Conservation (phyloP, 345 rosid genomes). For the Heritiera littoralis region DNA sequence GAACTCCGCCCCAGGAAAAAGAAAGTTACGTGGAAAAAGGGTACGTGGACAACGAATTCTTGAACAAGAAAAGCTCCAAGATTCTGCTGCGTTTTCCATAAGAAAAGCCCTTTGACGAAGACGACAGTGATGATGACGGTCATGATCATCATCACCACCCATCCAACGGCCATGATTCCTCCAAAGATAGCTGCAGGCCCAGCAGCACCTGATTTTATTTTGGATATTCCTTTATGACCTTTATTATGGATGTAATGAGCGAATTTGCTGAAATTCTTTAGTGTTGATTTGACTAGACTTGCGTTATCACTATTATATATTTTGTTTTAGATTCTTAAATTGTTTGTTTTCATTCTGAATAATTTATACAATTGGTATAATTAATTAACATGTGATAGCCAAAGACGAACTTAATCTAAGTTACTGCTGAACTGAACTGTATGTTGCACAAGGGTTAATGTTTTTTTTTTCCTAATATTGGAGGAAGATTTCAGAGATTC, state of each 20-base stretch:
- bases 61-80: slow-evolving; percentile 98
- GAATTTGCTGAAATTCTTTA: not conserved
- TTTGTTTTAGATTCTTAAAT: too few relatives aligned
- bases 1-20: slow-evolving; percentile 72
- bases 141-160: slow-evolving; percentile 31
- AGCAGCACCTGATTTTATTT: slow-evolving; percentile 18
- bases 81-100: slow-evolving; percentile 97
- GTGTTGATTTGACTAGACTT: too few relatives aligned
- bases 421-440: not conserved
- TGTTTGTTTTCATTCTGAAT: not conserved
- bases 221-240: not conserved
- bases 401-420: not conserved
- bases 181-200: slow-evolving; percentile 24
- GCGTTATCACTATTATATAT: too few relatives aligned
- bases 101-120: slow-evolving; percentile 87
- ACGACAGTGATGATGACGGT: slow-evolving; percentile 77
- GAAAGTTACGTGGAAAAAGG: slow-evolving; percentile 94
- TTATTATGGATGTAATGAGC: not conserved
- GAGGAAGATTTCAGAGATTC: not conserved
- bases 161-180: slow-evolving; percentile 23
- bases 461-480: slow-evolving; percentile 1
- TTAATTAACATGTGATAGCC: not conserved
- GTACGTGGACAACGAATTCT: slow-evolving; percentile 90
- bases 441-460: not conserved
- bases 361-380: not conserved